Evolutionary conservation across 2,329 filamentous ascomycete species (phyloP).

Genomic region (Pseudocercospora ulei): DNA sequence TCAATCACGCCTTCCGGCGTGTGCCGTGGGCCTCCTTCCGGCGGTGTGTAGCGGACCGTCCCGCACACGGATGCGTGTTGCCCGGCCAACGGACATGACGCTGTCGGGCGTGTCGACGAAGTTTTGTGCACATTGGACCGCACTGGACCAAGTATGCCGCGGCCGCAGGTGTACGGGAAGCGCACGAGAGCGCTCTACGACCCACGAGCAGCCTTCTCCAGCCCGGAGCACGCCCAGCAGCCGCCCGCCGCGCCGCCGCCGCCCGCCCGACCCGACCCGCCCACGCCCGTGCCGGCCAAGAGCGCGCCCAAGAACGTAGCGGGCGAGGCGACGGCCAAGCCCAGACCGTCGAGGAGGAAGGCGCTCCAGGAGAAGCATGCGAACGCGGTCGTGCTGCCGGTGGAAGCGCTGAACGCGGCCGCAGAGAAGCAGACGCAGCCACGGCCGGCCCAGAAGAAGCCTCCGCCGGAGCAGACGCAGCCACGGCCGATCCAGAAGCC

Average conservation of each 20-base stretch:
- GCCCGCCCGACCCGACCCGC: constrained; percentile 8
- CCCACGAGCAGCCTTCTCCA: constrained; percentile 22
- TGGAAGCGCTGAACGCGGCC: constrained; percentile 9
- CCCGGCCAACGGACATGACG: too few relatives aligned
- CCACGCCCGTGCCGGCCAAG: constrained; percentile 6
- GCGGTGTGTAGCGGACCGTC: too few relatives aligned
- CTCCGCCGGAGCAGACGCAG: neutral
- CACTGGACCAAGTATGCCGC: neutral
- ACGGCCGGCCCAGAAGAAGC: constrained; percentile 6
- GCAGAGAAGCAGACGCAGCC: constrained; percentile 11
- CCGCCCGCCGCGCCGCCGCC: constrained; percentile 9
- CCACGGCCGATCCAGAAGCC: constrained; percentile 10
- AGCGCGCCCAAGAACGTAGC: constrained; percentile 4
- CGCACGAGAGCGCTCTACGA: constrained; percentile 30
- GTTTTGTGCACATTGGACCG: neutral
- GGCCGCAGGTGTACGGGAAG: constrained; percentile 32
- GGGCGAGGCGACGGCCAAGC: neutral
- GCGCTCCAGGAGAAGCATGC: constrained; percentile 22
- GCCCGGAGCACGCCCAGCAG: constrained; percentile 22
- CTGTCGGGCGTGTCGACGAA: too few relatives aligned
- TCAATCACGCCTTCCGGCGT: too few relatives aligned
- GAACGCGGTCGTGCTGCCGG: constrained; percentile 21
- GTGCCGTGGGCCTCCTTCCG: too few relatives aligned
- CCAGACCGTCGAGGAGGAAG: constrained; percentile 14
- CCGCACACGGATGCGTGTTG: too few relatives aligned